Conservation (phyloP, 1,284 basidiomycete genomes). For the Fomitopsis schrenkii region DNA sequence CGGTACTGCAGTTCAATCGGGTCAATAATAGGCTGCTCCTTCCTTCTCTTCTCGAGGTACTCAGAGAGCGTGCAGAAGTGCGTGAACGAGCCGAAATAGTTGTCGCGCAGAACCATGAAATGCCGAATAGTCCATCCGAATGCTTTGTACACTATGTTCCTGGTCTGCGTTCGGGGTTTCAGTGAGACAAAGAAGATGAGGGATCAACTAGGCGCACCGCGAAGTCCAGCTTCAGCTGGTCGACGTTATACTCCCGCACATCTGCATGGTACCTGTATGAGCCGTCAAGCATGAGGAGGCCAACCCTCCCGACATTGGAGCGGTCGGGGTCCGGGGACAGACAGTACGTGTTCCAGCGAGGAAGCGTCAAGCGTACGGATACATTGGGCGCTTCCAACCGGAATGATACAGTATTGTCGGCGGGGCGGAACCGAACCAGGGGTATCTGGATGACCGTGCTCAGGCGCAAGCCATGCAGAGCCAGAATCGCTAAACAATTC, state of each 20-base stretch:
- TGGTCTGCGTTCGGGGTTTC: conserved; percentile 30
- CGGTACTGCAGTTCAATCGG: conserved; percentile 78
- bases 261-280: conserved; percentile 75
- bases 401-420: conserved; percentile 68
- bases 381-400: conserved; percentile 58
- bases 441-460: conserved; percentile 55
- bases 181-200: not conserved
- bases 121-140: conserved; percentile 87
- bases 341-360: conserved; percentile 85
- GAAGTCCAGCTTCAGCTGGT: conserved; percentile 72
- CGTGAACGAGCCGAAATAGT: conserved; percentile 90
- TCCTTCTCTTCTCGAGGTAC: conserved; percentile 68
- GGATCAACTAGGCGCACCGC: conserved; percentile 41
- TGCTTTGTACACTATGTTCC: conserved; percentile 60
- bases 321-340: conserved; percentile 59
- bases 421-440: conserved; percentile 70
- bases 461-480: conserved; percentile 56
- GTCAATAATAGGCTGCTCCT: conserved; percentile 67
- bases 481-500: conserved; percentile 60
- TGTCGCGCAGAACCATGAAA: conserved; percentile 84
- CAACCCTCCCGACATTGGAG: conserved; percentile 58
- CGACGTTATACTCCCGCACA: conserved; percentile 66
- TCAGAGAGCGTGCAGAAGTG: conserved; percentile 86
- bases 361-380: conserved; percentile 60
- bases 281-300: conserved; percentile 55